Evolutionary conservation across 139 green algal species (phyloP), one percentile per base, ranked within the genome.

Genomic region (Medakamo hakoo): DNA sequence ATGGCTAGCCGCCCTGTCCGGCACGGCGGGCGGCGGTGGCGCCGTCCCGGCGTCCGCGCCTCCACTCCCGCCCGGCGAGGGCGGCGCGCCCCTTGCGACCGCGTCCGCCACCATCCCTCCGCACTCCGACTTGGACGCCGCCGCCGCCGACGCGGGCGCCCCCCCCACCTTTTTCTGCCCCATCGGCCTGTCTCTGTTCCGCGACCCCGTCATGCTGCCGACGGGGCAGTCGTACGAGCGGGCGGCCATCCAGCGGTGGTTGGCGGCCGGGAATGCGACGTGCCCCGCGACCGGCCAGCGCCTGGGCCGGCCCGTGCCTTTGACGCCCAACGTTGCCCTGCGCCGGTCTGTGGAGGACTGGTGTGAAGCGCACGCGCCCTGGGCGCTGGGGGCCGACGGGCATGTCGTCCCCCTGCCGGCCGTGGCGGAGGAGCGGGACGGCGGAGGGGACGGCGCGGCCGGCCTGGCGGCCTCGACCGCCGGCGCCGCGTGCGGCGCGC

Each of bases 101-200:
- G 9, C 40, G 40, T 16, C 16, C 9, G 9, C 40, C 40, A 16
- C 40, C 40, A 9, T 16, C 9, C 40, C 40, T 16, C 40, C 40
- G 9, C 9, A 52, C 40, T 9, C 40, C 40, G 40, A 52, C 40
- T 16, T 52, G 40, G 40, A 52, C 40, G 40, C 40, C 40, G 40
- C 40, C 40, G 40, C 40, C 40, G 40, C 40, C 9, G 40, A 52
- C 40, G 40, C 40, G 40, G 40, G 40, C 9, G 40, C 40, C 9
- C 40, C 40, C 9, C 40, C 40, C 40, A 21, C 40, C 40, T 62
- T 62, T 24, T 62, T 62, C 58, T 62, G 58, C 58, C 58, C 27
- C 58, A 62, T 62, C 21, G n/a, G 4, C n/a, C 58, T 48, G 24
- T 24, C 21, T 14, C 24, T 62, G n/a, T 48, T 62, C 22, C 58